Conservation (phyloP, 2,329 filamentous ascomycete genomes). For the Calonectria leucothoes region DNA sequence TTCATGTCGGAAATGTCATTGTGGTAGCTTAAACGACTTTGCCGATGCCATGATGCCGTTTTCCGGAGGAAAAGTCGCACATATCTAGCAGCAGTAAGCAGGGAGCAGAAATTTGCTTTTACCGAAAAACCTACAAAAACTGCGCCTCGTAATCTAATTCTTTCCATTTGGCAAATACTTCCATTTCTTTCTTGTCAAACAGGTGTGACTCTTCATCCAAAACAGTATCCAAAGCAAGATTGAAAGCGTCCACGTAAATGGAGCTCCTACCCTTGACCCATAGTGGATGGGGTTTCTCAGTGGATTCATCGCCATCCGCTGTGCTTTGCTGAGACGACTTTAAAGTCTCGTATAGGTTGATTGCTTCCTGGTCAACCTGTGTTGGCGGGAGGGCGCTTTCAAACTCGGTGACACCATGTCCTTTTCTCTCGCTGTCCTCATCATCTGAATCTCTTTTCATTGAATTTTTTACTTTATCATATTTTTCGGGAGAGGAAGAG, state of each 20-base stretch:
- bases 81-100: slow-evolving; percentile 67
- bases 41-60: slow-evolving; percentile 89
- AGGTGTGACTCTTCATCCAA: slow-evolving; percentile 89
- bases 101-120: background rate
- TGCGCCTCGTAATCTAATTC: slow-evolving; percentile 84
- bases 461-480: background rate
- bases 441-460: slow-evolving; percentile 35
- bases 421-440: slow-evolving; percentile 25
- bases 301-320: slow-evolving; percentile 50
- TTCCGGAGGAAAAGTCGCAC: slow-evolving; percentile 94
- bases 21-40: slow-evolving; percentile 81
- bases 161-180: slow-evolving; percentile 82
- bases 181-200: slow-evolving; percentile 82
- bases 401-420: slow-evolving; percentile 45
- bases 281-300: slow-evolving; percentile 51
- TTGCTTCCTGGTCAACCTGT: slow-evolving; percentile 75
- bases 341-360: slow-evolving; percentile 82
- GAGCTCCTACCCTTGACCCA: slow-evolving; percentile 86
- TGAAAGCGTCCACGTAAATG: slow-evolving; percentile 98
- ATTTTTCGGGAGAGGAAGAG: slow-evolving; percentile 27
- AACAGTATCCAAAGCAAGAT: slow-evolving; percentile 89
- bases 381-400: slow-evolving; percentile 74
- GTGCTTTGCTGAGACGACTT: slow-evolving; percentile 63
- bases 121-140: slow-evolving; percentile 75
- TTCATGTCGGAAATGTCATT: slow-evolving; percentile 83